Conservation (phyloP, 2,329 filamentous ascomycete species). For the Westerdykella ornata region DNA sequence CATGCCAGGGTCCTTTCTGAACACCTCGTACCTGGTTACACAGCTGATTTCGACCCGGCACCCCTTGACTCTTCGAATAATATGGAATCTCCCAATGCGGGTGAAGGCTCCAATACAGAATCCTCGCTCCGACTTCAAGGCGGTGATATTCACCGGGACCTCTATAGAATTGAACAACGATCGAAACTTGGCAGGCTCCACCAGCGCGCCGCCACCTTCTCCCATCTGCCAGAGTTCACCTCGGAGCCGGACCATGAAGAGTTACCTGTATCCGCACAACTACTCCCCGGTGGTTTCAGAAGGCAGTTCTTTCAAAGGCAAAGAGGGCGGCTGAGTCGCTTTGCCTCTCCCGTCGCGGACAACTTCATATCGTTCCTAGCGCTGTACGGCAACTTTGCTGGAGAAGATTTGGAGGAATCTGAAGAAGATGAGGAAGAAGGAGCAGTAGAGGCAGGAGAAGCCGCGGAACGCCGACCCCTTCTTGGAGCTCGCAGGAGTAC, state of each 20-base stretch:
- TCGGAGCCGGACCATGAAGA: conserved; percentile 33
- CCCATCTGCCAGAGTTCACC: conserved; percentile 42
- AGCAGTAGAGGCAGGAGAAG: conserved; percentile 49
- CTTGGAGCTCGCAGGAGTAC: conserved; percentile 52
- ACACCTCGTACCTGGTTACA: conserved; percentile 40
- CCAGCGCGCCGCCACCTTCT: conserved; percentile 62
- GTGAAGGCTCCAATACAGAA: conserved; percentile 36
- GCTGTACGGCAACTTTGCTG: conserved; percentile 69
- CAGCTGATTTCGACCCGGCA: conserved; percentile 39
- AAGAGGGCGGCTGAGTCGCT: conserved; percentile 36
- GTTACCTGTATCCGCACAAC: conserved; percentile 40
- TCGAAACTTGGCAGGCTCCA: conserved; percentile 40
- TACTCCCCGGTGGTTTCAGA: conserved; percentile 49
- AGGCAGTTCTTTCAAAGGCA: conserved; percentile 46
- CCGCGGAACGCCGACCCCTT: conserved; percentile 54
- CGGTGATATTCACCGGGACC: conserved; percentile 70
- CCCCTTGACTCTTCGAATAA: conserved; percentile 19
- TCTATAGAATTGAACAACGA: conserved; percentile 65
- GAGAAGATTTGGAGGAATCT: conserved; percentile 57
- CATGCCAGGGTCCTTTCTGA: conserved; percentile 37
- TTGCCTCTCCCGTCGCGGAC: conserved; percentile 53
- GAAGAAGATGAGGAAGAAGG: conserved; percentile 50
- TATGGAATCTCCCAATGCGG: conserved; percentile 20
- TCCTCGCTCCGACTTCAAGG: conserved; percentile 68
- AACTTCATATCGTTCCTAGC: conserved; percentile 72